Conservation (phyloP, 2,329 filamentous ascomycete species). For the Fonsecaea pedrosoi region DNA sequence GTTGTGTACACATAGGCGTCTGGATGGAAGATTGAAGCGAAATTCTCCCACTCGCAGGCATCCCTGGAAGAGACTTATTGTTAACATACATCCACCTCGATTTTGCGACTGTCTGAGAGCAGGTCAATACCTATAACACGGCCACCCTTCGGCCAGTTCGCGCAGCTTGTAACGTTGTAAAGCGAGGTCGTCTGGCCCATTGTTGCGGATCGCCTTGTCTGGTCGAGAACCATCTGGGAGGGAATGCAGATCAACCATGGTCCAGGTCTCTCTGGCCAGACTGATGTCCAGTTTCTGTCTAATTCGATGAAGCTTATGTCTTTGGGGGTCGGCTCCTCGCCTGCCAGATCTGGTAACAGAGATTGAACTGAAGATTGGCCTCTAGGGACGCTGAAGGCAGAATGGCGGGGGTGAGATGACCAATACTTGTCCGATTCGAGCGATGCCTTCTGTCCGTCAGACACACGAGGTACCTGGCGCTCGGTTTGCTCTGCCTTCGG, state of each 20-base stretch:
- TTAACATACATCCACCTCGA: neutral
- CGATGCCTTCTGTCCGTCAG: neutral
- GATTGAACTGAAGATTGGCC: neutral
- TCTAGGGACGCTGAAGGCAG: neutral
- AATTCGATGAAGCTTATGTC: neutral
- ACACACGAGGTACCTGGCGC: neutral
- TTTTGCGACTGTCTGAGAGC: neutral
- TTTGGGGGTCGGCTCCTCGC: neutral
- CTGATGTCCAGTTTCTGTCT: neutral
- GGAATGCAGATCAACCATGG: slow-evolving; percentile 25
- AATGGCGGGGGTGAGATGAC: neutral
- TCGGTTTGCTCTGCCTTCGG: neutral
- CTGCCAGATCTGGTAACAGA: neutral
- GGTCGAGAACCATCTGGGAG: slow-evolving; percentile 30
- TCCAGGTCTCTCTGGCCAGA: neutral
- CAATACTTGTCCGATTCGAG: neutral
- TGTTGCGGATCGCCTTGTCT: slow-evolving; percentile 49
- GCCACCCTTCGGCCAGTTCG: slow-evolving; percentile 60
- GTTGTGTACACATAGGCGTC: slow-evolving; percentile 59
- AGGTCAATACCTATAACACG: slow-evolving; percentile 51
- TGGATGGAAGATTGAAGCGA: slow-evolving; percentile 58
- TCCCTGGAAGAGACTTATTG: slow-evolving; percentile 45
- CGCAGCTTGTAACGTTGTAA: slow-evolving; percentile 57
- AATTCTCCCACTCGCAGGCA: slow-evolving; percentile 61
- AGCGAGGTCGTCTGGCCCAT: slow-evolving; percentile 54